Conservation (phyloP, 257 asterid genomes). For the Parsonsia alboflavescens region DNA sequence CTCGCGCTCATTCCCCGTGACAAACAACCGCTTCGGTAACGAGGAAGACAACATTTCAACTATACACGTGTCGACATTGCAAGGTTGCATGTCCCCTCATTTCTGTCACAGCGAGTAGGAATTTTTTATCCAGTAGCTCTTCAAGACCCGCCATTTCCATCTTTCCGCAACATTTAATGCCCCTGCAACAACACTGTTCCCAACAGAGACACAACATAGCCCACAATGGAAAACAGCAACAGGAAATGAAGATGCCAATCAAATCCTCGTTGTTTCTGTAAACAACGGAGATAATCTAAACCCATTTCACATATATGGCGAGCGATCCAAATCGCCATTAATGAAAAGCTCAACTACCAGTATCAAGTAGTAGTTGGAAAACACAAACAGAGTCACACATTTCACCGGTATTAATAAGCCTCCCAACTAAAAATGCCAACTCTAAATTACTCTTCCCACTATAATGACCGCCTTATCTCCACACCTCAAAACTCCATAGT, state of each 20-base stretch:
- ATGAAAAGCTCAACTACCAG: slow-evolving; percentile 27
- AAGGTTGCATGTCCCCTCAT: slow-evolving; percentile 1
- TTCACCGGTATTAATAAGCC: background rate
- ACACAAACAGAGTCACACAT: slow-evolving; percentile 1
- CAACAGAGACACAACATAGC: background rate
- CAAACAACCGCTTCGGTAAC: no score
- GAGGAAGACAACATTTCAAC: no score
- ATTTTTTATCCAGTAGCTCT: background rate
- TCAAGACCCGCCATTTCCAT: slow-evolving; percentile 22
- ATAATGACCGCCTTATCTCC: slow-evolving; percentile 28
- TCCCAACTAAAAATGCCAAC: slow-evolving; percentile 48
- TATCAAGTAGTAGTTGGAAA: slow-evolving; percentile 16
- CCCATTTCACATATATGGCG: background rate
- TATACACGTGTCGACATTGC: background rate
- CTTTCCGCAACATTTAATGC: slow-evolving; percentile 23
- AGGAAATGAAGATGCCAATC: background rate
- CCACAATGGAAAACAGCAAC: background rate
- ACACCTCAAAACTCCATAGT: background rate
- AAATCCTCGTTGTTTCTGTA: background rate
- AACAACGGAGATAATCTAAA: background rate
- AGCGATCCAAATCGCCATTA: slow-evolving; percentile 11
- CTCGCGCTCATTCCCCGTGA: slow-evolving; percentile 4
- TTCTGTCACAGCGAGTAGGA: background rate
- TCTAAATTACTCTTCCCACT: slow-evolving; percentile 28
- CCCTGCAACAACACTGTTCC: background rate